Base-by-base conservation (phyloP, 495 filamentous ascomycete genomes). In the Penicilliopsis zonata region DNA sequence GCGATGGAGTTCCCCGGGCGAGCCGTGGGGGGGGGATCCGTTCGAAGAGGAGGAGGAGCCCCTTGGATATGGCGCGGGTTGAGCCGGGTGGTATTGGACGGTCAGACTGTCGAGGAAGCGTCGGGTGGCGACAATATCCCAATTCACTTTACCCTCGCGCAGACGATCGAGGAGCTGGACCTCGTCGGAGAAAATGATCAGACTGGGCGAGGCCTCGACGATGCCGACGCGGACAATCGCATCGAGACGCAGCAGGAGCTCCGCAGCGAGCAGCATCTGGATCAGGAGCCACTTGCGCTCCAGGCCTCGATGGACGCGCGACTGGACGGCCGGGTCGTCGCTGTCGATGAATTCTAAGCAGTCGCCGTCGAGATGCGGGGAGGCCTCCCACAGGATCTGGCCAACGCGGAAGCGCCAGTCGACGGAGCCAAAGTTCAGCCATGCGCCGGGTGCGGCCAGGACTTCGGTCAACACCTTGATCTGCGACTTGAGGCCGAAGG, bases 381-480 rank as follows among this genome's bases (percentile, higher is more conserved):
- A 50, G 9, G 33, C 35, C 13, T 76, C 80, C 82, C 82, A 93
- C 12, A 93, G 58, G 37, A 90, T 53, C 44, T 90, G 83, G n/a
- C 85, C 84, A 1, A 80, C 67, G 8, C 78, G 61, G 17, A 87
- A 73, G 13, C 85, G 67, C 82, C 82, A 88, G 46, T 86, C 82
- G 0, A 83, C 72, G 15, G 78, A 57, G 25, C 77, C 79, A 43
- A 93, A 86, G 46, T 93, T 74, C 10, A 80, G 60, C 85, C 85
- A 93, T 10, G 69, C 56, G 5, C 67, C 67, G 1, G 48, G 58
- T 2, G 62, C 51, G 2, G 53, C 50, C 10, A 74, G 42, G 2
- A 65, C 61, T 6, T 53, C 52, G 9, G 61, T 50, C 15, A 74
- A 31, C 3, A 60, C 63, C 31, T 63, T 61, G 27, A 72, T 71